These are phyloP conservation scores for Peziza echinospora DNA, from an alignment of 495 filamentous ascomycete species.

Conservation along the genomic window DNA sequence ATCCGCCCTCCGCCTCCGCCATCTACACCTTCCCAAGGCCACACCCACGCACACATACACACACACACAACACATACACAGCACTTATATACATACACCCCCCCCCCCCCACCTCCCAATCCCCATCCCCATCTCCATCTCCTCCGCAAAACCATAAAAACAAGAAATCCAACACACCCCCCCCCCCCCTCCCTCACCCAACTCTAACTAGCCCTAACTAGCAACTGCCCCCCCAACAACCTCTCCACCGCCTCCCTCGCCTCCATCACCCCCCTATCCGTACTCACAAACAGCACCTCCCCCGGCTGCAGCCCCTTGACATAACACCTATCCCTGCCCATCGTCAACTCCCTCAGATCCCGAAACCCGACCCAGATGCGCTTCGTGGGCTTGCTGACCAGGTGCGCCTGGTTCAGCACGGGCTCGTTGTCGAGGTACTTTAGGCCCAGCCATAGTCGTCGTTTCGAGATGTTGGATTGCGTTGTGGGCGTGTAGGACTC, in stretches of 20 bases:
- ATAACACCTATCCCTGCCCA: slow-evolving; percentile 40
- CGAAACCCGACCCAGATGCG: slow-evolving; percentile 39
- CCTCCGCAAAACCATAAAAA: not conserved
- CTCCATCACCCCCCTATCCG: slow-evolving; percentile 65
- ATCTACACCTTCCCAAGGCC: no score
- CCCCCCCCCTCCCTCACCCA: not conserved
- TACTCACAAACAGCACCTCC: slow-evolving; percentile 63
- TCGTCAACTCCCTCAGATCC: slow-evolving; percentile 38
- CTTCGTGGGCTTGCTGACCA: slow-evolving; percentile 60
- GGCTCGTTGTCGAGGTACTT: slow-evolving; percentile 86
- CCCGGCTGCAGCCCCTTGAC: slow-evolving; percentile 58
- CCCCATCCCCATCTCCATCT: no score
- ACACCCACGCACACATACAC: no score
- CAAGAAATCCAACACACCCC: no score
- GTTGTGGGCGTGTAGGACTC: slow-evolving; percentile 38
- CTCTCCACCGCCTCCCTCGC: slow-evolving; percentile 66
- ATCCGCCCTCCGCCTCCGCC: no score
- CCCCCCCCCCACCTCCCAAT: no score
- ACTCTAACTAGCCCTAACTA: slow-evolving; percentile 42
- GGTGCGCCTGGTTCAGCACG: slow-evolving; percentile 45
- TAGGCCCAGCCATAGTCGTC: slow-evolving; percentile 74
- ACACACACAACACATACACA: no score
- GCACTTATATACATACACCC: no score
- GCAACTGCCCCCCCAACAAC: slow-evolving; percentile 60
- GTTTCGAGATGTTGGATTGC: slow-evolving; percentile 49